These are phyloP conservation scores for Candolleomyces efflorescens DNA, from an alignment of 768 basidiomycete species.

Conservation along the genomic window DNA sequence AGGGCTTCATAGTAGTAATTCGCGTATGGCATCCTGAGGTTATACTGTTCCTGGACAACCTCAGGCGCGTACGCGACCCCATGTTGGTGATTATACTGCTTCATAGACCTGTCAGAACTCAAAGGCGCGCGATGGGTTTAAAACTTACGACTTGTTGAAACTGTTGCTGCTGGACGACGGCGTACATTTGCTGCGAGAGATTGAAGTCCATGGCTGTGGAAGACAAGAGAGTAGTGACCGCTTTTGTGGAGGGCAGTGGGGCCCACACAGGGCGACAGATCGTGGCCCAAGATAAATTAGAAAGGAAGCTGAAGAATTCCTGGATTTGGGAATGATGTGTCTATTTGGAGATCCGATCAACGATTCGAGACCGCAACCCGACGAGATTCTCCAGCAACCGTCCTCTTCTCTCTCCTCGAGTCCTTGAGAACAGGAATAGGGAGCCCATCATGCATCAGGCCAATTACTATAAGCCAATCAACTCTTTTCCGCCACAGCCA, in stretches of 20 bases:
- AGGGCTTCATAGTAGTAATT: neutral
- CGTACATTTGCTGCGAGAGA: neutral
- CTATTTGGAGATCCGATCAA: constrained; percentile 5
- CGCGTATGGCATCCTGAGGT: no score
- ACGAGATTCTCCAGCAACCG: constrained; percentile 5
- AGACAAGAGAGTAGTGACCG: neutral
- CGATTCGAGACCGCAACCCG: neutral
- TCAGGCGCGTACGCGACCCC: neutral
- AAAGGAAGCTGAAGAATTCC: neutral
- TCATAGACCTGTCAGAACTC: neutral
- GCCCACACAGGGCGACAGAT: neutral
- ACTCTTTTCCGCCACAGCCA: neutral
- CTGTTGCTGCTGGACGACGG: neutral
- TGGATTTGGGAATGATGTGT: constrained; percentile 1
- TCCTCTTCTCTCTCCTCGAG: neutral
- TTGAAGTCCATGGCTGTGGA: neutral
- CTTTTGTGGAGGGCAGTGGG: neutral
- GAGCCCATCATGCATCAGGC: neutral
- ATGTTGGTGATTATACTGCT: neutral
- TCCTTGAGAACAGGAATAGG: neutral
- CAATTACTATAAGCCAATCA: neutral
- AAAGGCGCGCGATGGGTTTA: neutral
- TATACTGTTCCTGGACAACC: no score
- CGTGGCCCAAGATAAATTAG: neutral
- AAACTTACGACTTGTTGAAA: neutral